Evolutionary conservation across 345 rosid genomes (phyloP).

Genomic region (Lumnitzera racemosa): DNA sequence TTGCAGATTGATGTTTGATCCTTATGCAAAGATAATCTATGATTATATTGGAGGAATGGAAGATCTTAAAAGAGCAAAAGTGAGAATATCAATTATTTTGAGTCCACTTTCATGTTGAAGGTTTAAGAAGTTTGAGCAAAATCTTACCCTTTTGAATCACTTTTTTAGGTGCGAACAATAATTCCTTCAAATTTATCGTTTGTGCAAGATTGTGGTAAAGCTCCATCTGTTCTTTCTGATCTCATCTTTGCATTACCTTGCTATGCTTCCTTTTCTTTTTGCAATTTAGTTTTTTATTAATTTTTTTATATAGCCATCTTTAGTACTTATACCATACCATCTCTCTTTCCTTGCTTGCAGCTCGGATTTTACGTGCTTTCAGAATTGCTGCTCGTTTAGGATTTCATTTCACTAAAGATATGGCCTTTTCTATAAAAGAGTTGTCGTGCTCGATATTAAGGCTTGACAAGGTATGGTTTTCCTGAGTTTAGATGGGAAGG

Average conservation of each 20-base stretch:
- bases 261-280: not conserved
- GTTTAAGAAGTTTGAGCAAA: slow-evolving; percentile 4
- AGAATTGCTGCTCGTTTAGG: slow-evolving; percentile 69
- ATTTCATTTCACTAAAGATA: slow-evolving; percentile 73
- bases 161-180: slow-evolving; percentile 38
- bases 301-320: too few relatives aligned
- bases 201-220: slow-evolving; percentile 62
- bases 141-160: slow-evolving; percentile 11
- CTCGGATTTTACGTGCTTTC: slow-evolving; percentile 70
- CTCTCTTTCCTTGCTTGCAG: slow-evolving; percentile 18
- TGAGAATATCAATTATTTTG: slow-evolving; percentile 54
- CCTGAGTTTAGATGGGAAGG: too few relatives aligned
- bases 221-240: slow-evolving; percentile 1
- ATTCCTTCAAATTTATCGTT: slow-evolving; percentile 38
- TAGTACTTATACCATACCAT: not conserved
- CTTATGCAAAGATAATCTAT: slow-evolving; percentile 68
- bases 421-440: slow-evolving; percentile 60
- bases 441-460: slow-evolving; percentile 46
- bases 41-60: slow-evolving; percentile 88
- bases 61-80: slow-evolving; percentile 87
- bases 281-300: not conserved
- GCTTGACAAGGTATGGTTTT: slow-evolving; percentile 51
- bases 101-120: slow-evolving; percentile 18
- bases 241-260: not conserved
- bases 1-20: slow-evolving; percentile 89